Base-by-base conservation (phyloP, 345 rosid genomes). In the Citrus reticulata region DNA sequence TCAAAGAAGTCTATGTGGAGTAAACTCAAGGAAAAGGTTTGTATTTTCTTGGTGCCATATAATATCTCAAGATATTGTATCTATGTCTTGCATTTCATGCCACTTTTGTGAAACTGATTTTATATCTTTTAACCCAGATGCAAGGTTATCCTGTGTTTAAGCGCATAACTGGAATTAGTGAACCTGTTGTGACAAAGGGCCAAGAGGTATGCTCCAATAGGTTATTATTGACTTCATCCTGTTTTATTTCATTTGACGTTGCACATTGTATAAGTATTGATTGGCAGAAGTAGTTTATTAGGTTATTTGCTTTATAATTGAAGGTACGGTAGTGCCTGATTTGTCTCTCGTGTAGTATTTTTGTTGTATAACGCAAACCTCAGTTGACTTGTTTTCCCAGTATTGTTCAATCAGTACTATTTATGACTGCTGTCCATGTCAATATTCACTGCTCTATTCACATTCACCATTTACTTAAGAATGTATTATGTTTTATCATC, bases 141-240 rank as follows among this genome's bases (percentile, higher is more conserved):
- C 93, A 82, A 88, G 90, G 87, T 49, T 75, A 89, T 87, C 93
- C 93, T 76, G 69, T 87, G 68, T 88, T 94, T 89, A 93, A 87
- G 85, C 98, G 85, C 46, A 60, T 89, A 30, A 74, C 89, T 78
- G 93, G 91, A 75, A 71, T 87, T 63, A 93, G 98, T 77, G 95
- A 96, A 80, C 98, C 99, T 63, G 95, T 94, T 75, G 94, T 94
- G 75, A 85, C 82, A 17, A 94, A 94, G 87, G 74, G 95, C 84
- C 98, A 97, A 77, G 98, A 97, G 98, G 99, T 96, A 83, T 70
- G 72, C 42, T 35, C 70, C 64, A 6, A 59, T 65, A 55, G 58
- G 25, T 9, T 13, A 61, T 25, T 17, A 3, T 74, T 77, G 32
- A 55, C 46, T 22, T 7, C 60, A 27, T 55, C 58, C 35, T 24